Evolutionary conservation across 2,329 filamentous ascomycete species (phyloP), one percentile per base, ranked within the genome.

Genomic region (Claviceps lovelessii): DNA sequence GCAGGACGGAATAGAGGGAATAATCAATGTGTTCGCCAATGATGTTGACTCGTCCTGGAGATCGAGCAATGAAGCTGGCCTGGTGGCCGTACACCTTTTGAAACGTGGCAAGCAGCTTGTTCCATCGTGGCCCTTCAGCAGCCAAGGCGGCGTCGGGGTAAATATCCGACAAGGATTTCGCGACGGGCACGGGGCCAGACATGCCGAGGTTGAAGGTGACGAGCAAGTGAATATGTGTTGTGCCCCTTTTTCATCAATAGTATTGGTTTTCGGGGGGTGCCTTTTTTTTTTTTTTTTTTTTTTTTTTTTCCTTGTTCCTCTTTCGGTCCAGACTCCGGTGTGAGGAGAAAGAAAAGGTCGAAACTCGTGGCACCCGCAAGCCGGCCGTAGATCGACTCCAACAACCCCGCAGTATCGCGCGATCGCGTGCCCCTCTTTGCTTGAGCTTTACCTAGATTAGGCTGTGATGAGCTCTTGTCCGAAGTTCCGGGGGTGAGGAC

Each of bases 11-110:
- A 75, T 97, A 98, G 23, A 98, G 81, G 15, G 89, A 95, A 74
- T 98, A 98, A 74, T 98, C 93, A 65, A 98, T 95, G 74, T 98
- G 93, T 77, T 98, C 93, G 69, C 93, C 93, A 67, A 98, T 96
- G 65, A 98, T 93, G 74, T 97, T 97, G 61, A 98, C 93, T 61
- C 93, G 82, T 57, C 93, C 93, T 1, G 93, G 93, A 54, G 90
- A 95, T 59, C 93, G 84, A 10, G 91, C 81, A 23, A 97, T 82
- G 64, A 95, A 96, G 56, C 86, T 79, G 44, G 90, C 83, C 17
- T 77, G 73, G 52, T 81, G 77, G 61, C 82, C 84, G 70, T 91
- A 95, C 46, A 72, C 73, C 56, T 78, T 71, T 61, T 83, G 74
- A 71, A 97, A 97, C 61, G 78, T 77, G 52, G 78, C 72, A 46